These are phyloP conservation scores for Debaryomyces singareniensis DNA, from an alignment of 1,139 yeast genomes.

Conservation along the genomic window DNA sequence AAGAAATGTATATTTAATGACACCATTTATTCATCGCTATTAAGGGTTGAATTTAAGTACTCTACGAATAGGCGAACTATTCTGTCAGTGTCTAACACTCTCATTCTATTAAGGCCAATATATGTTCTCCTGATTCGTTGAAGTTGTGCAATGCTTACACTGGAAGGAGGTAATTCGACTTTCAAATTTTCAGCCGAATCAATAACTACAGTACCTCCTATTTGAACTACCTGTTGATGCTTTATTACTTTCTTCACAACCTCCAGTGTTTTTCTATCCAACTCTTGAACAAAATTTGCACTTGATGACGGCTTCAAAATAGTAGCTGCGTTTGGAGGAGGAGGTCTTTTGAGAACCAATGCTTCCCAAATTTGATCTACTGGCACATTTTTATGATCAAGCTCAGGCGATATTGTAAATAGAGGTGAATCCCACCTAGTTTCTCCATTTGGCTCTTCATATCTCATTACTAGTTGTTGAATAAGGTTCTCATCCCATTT, in stretches of 20 bases:
- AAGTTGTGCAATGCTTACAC: slow-evolving; percentile 67
- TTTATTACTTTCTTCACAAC: slow-evolving; percentile 56
- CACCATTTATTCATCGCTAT: slow-evolving; percentile 13
- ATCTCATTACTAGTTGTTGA: slow-evolving; percentile 70
- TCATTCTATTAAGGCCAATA: slow-evolving; percentile 69
- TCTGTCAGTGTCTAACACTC: slow-evolving; percentile 61
- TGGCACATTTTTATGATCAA: slow-evolving; percentile 46
- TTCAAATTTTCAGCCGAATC: slow-evolving; percentile 28
- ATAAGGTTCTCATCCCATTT: slow-evolving; percentile 69
- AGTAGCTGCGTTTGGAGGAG: slow-evolving; percentile 75
- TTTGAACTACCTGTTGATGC: slow-evolving; percentile 50
- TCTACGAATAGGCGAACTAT: slow-evolving; percentile 70
- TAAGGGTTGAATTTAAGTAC: slow-evolving; percentile 54
- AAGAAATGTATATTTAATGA: slow-evolving; percentile 1
- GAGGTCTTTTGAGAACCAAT: slow-evolving; percentile 55
- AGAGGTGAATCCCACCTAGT: slow-evolving; percentile 94
- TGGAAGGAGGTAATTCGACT: slow-evolving; percentile 58
- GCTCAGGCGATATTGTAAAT: slow-evolving; percentile 60
- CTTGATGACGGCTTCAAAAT: slow-evolving; percentile 65
- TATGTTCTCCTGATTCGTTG: slow-evolving; percentile 83
- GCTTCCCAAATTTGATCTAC: slow-evolving; percentile 69
- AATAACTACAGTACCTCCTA: slow-evolving; percentile 46
- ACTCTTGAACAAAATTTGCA: slow-evolving; percentile 68
- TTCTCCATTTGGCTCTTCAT: slow-evolving; percentile 86
- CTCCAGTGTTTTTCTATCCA: slow-evolving; percentile 66